Conservation (phyloP, 495 filamentous ascomycete species). For the Aspergillus biplanus region DNA sequence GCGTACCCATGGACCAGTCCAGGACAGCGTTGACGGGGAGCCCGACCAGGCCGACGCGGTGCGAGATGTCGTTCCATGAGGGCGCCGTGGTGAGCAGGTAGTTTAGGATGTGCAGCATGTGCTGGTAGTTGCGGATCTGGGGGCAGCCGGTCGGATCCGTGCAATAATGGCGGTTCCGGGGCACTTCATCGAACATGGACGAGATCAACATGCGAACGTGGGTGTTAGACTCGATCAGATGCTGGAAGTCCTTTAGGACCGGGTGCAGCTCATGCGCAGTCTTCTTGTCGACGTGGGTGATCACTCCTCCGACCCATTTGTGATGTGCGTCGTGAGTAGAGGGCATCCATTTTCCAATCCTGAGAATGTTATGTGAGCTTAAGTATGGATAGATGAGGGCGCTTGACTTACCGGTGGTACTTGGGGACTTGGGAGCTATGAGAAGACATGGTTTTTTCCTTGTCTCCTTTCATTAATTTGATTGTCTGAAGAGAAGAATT, state of each 20-base stretch:
- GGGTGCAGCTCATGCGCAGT: constrained; percentile 34
- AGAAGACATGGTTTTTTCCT: too few relatives aligned
- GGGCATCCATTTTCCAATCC: constrained; percentile 46
- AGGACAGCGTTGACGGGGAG: constrained; percentile 70
- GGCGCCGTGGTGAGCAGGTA: constrained; percentile 65
- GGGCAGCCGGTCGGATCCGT: constrained; percentile 61
- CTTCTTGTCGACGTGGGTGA: constrained; percentile 34
- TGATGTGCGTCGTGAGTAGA: constrained; percentile 32
- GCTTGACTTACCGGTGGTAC: too few relatives aligned
- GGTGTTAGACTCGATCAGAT: constrained; percentile 50
- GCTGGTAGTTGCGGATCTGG: constrained; percentile 64
- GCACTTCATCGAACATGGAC: constrained; percentile 71
- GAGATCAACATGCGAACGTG: constrained; percentile 41
- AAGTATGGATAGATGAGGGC: too few relatives aligned
- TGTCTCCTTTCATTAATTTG: too few relatives aligned
- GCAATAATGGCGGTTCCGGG: constrained; percentile 55
- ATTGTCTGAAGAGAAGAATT: too few relatives aligned
- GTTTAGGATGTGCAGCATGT: constrained; percentile 69
- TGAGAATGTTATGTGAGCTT: neutral
- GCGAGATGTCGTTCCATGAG: constrained; percentile 56
- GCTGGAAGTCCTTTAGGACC: constrained; percentile 45
- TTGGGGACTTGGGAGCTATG: too few relatives aligned
- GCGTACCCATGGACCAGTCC: constrained; percentile 75
- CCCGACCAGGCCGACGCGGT: constrained; percentile 64
- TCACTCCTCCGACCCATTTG: constrained; percentile 41